Conservation (phyloP, 345 rosid genomes). For the Crucihimalaya himalaica region DNA sequence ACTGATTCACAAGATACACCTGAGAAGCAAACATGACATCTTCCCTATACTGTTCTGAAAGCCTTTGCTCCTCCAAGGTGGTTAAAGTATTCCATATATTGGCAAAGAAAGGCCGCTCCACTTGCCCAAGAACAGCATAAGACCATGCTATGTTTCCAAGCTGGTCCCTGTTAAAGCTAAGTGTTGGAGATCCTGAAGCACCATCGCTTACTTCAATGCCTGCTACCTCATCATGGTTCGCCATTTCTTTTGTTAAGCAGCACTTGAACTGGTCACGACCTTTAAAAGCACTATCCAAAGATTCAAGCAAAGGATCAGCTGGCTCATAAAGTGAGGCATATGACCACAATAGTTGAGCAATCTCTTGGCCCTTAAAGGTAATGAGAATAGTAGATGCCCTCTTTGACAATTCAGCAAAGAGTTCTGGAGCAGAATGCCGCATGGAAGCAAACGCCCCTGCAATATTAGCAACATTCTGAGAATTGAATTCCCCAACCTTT, state of each 20-base stretch:
- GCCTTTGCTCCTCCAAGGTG: slow-evolving; percentile 67
- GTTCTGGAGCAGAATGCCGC: slow-evolving; percentile 77
- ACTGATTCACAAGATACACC: slow-evolving; percentile 78
- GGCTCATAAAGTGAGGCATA: slow-evolving; percentile 82
- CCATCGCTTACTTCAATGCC: slow-evolving; percentile 37
- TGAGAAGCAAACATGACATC: slow-evolving; percentile 93
- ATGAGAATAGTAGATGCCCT: slow-evolving; percentile 57
- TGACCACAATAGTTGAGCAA: slow-evolving; percentile 90
- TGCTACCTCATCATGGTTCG: slow-evolving; percentile 24
- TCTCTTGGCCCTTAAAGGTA: slow-evolving; percentile 76
- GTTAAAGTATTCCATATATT: slow-evolving; percentile 62
- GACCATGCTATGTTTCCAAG: slow-evolving; percentile 97
- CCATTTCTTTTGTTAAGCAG: slow-evolving; percentile 40
- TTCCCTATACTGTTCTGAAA: slow-evolving; percentile 87
- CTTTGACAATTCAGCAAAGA: slow-evolving; percentile 65
- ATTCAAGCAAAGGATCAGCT: slow-evolving; percentile 64
- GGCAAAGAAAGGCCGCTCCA: slow-evolving; percentile 68
- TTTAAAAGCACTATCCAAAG: slow-evolving; percentile 65
- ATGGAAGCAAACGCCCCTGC: slow-evolving; percentile 94
- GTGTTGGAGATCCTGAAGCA: slow-evolving; percentile 45
- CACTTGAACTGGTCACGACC: slow-evolving; percentile 51
- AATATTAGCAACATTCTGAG: slow-evolving; percentile 89
- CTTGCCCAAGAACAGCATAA: slow-evolving; percentile 80
- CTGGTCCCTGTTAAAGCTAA: slow-evolving; percentile 75
- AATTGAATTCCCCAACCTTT: slow-evolving; percentile 70